Conservation (phyloP, 352 stramenopile species). For the Plasmopara halstedii region DNA sequence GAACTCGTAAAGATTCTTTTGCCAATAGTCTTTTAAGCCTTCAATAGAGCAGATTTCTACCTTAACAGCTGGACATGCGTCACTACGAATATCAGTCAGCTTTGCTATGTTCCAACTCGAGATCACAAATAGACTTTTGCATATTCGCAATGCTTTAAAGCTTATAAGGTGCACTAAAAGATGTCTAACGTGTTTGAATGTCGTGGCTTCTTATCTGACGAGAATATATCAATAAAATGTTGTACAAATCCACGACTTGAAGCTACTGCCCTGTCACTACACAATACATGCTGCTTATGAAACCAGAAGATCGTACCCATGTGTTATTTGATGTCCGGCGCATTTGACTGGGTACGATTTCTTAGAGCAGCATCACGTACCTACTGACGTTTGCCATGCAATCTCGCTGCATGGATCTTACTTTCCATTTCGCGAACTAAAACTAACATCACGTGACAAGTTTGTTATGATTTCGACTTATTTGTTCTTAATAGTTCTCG, state of each 20-base stretch:
- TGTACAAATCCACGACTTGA: not conserved
- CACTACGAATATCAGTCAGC: too few relatives aligned
- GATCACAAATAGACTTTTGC: too few relatives aligned
- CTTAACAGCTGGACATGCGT: too few relatives aligned
- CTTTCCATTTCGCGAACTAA: constrained; percentile 14
- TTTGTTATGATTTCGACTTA: constrained; percentile 4
- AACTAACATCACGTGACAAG: not conserved
- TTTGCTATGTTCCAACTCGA: too few relatives aligned
- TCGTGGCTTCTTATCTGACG: too few relatives aligned
- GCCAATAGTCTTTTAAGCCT: too few relatives aligned
- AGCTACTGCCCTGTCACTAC: not conserved
- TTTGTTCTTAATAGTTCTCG: constrained; percentile 2
- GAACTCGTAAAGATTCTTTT: too few relatives aligned
- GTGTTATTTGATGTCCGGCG: constrained; percentile 9
- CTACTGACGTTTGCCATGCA: constrained; percentile 3
- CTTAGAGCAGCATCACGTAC: constrained; percentile 3
- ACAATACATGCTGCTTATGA: constrained; percentile 6
- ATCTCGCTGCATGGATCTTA: constrained; percentile 8
- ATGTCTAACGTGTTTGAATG: too few relatives aligned
- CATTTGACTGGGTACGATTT: constrained; percentile 1
- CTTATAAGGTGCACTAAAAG: too few relatives aligned
- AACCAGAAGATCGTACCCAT: constrained; percentile 6
- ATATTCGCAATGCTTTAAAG: too few relatives aligned
- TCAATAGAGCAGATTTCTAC: too few relatives aligned
- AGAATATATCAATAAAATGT: too few relatives aligned